Evolutionary conservation across 108 stramenopile genomes (phyloP), one percentile per base, ranked within the genome.

Genomic region (Mayamaea pseudoterrestris): DNA sequence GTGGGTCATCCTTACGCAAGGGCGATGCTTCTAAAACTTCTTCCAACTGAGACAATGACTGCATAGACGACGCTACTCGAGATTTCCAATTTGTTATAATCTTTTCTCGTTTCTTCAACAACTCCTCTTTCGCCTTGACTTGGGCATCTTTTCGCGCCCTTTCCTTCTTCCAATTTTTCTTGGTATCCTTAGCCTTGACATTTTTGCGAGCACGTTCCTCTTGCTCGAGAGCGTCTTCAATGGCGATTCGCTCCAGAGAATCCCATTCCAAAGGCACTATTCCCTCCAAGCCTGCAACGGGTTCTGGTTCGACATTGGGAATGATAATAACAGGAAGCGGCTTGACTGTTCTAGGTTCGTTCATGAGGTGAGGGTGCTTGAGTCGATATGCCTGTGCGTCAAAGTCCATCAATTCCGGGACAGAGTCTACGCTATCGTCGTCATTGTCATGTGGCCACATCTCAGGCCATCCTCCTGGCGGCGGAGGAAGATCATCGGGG

Each of bases 1-100:
- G 24, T 21, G 50, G 35, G 37, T 8, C 37, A 7, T 23, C 14
- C 13, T 23, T 16, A 18, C 32, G 26, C 18, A 72, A 63, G n/a
- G 86, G 86, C 14, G 66, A 73, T 27, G 83, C 78, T 46, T 66
- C 54, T 17, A 83, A 42, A 16, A 88, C 43, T 16, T 57, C 51
- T 30, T 83, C 64, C 20, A 39, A 39, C 16, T 18, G 37, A 14
- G 3, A 3, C 37, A 39, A 3, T 18, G 37, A 39, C 8, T 14
- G 16, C 4, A 20, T 18, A 3, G 37, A 39, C 32, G 45, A 74
- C 58, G 11, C 78, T 66, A 31, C 72, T 65, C 34, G 80, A 79
- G 55, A 77, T 87, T 58, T 87, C 37, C 20, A 18, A 18, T 20
- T 48, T 47, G 28, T 57, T 57, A 39, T 5, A 39, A 6, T 5